Evolutionary conservation across 257 asterid genomes (phyloP), one percentile per base, ranked within the genome.

Genomic region (Solanum peruvianum): DNA sequence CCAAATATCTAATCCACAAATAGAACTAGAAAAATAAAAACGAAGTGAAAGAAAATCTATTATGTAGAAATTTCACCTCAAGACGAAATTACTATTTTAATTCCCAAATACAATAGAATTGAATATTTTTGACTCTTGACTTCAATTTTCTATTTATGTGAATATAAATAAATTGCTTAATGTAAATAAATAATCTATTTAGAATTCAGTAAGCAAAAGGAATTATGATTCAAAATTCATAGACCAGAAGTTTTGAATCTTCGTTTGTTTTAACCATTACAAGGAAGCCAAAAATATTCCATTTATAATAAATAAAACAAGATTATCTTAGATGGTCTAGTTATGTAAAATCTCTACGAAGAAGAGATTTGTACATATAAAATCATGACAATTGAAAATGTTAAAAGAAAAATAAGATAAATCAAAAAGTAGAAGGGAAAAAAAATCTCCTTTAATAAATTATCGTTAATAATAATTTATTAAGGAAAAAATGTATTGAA

Each of bases 1-100:
- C 20, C 69, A 81, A 47, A 47, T 29, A 9, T 67, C 27, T 47
- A 9, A 47, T 11, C 20, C 44, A 80, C 85, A 29, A 35, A 47
- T 29, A 27, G 7, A 80, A 80, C 11, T 47, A 15, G 27, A 7
- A 60, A 60, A 27, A 21, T 21, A 56, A 58, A 14, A 8, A n/a
- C 3, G 9, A 45, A 18, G 27, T 45, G 31, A 31, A 2, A 31
- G 42, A 45, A 78, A 29, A 78, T 9, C 1, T 11, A 29, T 80
- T 80, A 47, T 29, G 3, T 80, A 1, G 27, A 18, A 27, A 49
- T 27, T 4, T 9, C 8, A 1, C 11, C 70, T 23, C 1, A 11
- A 0, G 76, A 2, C 41, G 11, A 1, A 14, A 5, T 14, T 35
- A 69, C 12, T 0, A 0, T 69, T 11, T 1, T 66, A 66, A 2